These are phyloP conservation scores for Stagonosporopsis rhizophila DNA, from an alignment of 2,329 filamentous ascomycete species.

Conservation along the genomic window DNA sequence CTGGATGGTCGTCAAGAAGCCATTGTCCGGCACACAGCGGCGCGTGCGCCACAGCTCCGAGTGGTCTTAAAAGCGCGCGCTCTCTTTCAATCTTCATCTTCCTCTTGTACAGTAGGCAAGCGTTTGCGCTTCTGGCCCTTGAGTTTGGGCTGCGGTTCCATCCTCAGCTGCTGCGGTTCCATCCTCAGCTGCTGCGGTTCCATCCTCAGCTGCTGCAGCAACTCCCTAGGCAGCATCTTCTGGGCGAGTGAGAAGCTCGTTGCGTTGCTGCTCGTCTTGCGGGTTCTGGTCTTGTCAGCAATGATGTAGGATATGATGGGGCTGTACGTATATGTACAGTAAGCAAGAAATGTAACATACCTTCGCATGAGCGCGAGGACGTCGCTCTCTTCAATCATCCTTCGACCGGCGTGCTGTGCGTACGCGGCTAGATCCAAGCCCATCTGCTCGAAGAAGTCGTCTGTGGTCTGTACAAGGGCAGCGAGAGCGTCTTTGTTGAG, in stretches of 20 bases:
- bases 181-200: too few species aligned
- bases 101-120: conserved; percentile 52
- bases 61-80: conserved; percentile 61
- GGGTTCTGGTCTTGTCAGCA: conserved; percentile 43
- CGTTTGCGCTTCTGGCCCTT: conserved; percentile 54
- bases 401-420: conserved; percentile 80
- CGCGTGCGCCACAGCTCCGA: conserved; percentile 78
- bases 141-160: conserved; percentile 55
- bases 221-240: conserved; percentile 79
- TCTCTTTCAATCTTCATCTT: conserved; percentile 53
- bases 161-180: too few species aligned
- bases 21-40: conserved; percentile 73
- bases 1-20: conserved; percentile 92
- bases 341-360: conserved; percentile 64
- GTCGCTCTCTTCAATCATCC: conserved; percentile 85
- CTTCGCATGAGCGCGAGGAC: conserved; percentile 82
- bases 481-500: conserved; percentile 76
- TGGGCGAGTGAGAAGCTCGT: conserved; percentile 87
- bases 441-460: conserved; percentile 91
- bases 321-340: conserved; percentile 29
- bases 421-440: conserved; percentile 81
- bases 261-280: conserved; percentile 72
- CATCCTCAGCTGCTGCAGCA: conserved; percentile 83
- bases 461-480: conserved; percentile 79
- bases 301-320: conserved; percentile 1